These are phyloP conservation scores for Plenodomus tracheiphilus DNA, from an alignment of 2,329 filamentous ascomycete species.

Conservation along the genomic window DNA sequence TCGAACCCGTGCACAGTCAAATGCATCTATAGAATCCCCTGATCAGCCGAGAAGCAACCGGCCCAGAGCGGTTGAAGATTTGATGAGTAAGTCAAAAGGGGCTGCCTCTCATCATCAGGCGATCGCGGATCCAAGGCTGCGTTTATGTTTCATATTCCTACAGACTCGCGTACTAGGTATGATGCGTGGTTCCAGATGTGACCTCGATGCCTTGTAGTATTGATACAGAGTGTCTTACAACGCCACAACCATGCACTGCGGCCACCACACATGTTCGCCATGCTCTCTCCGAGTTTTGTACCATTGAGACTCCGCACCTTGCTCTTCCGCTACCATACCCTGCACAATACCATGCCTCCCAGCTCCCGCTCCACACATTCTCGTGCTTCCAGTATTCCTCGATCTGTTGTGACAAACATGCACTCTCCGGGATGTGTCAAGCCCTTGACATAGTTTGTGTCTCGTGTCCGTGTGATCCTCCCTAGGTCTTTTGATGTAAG, in stretches of 20 bases:
- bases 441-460: conserved; percentile 69
- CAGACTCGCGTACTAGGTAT: background rate
- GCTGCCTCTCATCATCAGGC: no score
- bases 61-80: no score
- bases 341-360: conserved; percentile 78
- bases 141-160: background rate
- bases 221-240: conserved; percentile 19
- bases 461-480: conserved; percentile 69
- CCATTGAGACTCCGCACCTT: background rate
- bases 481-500: conserved; percentile 65
- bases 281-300: background rate
- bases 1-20: no score
- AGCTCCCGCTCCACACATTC: conserved; percentile 80
- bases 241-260: conserved; percentile 11
- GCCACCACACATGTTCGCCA: background rate
- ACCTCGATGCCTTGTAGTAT: background rate
- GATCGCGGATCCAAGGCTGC: no score
- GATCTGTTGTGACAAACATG: conserved; percentile 76
- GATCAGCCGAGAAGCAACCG: no score
- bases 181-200: background rate
- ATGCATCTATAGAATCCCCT: no score
- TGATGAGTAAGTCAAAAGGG: no score
- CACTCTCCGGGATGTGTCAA: conserved; percentile 77
- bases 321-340: conserved; percentile 52
- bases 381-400: conserved; percentile 76